Conservation (phyloP, 768 basidiomycete genomes). For the Russula sp. region DNA sequence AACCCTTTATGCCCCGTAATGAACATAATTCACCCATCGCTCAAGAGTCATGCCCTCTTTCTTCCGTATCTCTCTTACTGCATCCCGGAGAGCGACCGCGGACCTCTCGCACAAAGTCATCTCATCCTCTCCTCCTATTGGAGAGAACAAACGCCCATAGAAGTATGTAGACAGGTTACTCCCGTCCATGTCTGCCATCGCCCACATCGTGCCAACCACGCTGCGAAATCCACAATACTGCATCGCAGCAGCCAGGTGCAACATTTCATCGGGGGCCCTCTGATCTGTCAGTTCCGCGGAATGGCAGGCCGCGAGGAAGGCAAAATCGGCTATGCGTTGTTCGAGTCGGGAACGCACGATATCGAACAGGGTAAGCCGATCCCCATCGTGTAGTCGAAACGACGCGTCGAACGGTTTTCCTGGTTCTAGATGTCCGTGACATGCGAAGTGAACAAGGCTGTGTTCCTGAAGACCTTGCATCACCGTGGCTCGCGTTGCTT, state of each 20-base stretch:
- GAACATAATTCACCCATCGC: slow-evolving; percentile 15
- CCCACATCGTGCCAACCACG: slow-evolving; percentile 20
- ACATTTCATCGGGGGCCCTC: slow-evolving; percentile 5
- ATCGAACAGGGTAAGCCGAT: slow-evolving; percentile 2
- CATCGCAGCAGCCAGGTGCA: slow-evolving; percentile 18
- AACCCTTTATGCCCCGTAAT: not conserved
- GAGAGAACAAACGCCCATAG: slow-evolving; percentile 9
- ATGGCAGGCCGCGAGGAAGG: slow-evolving; percentile 15
- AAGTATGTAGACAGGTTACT: slow-evolving; percentile 6
- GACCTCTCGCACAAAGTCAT: not conserved
- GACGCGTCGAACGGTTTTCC: slow-evolving; percentile 3
- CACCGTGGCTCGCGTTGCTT: not conserved
- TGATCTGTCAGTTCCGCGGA: slow-evolving; percentile 8
- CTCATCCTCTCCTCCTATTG: not conserved
- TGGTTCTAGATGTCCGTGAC: slow-evolving; percentile 7
- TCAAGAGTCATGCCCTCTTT: slow-evolving; percentile 4
- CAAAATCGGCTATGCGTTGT: slow-evolving; percentile 8
- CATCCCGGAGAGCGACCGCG: not conserved
- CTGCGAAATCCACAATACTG: slow-evolving; percentile 15
- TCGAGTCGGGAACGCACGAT: slow-evolving; percentile 1
- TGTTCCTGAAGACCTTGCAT: not conserved
- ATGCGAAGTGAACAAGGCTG: slow-evolving; percentile 9
- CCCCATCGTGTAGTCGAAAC: slow-evolving; percentile 3
- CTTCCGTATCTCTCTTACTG: not conserved
- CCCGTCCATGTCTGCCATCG: slow-evolving; percentile 17